phyloP scores from a whole-genome alignment of 192 early-diverging fungal species.

The Podochytrium sp. region DNA sequence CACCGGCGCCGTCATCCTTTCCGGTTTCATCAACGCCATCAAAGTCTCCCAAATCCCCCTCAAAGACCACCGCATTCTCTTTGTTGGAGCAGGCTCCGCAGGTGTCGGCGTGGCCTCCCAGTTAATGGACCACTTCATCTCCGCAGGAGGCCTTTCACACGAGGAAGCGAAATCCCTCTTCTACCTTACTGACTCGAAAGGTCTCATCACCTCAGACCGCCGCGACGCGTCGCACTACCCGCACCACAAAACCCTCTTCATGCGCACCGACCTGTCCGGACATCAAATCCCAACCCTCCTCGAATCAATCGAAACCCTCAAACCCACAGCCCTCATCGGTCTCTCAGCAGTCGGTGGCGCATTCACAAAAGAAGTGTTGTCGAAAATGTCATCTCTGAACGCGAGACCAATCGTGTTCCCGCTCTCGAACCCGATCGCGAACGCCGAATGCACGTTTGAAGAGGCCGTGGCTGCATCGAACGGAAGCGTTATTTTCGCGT shows the following conservation, averaged over 20 bases:
- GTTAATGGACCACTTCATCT: constrained; percentile 79
- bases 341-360: constrained; percentile 78
- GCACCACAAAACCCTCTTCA: constrained; percentile 68
- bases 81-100: constrained; percentile 93
- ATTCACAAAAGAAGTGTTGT: constrained; percentile 74
- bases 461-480: constrained; percentile 84
- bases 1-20: constrained; percentile 92
- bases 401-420: constrained; percentile 84
- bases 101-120: constrained; percentile 95
- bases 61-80: constrained; percentile 83
- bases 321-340: constrained; percentile 90
- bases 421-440: constrained; percentile 80
- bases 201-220: constrained; percentile 85
- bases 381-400: constrained; percentile 76
- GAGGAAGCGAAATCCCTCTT: constrained; percentile 71
- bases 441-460: constrained; percentile 95
- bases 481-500: constrained; percentile 91
- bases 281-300: constrained; percentile 72
- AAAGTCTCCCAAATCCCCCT: constrained; percentile 65
- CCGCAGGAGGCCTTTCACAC: constrained; percentile 73
- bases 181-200: constrained; percentile 92
- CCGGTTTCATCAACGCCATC: constrained; percentile 85
- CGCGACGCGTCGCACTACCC: constrained; percentile 65
- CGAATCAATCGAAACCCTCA: constrained; percentile 83
- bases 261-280: constrained; percentile 84